A percentile compares a stretch with the other conserved stretches of the same genome.
These are phyloP conservation scores for Daldinia grandis DNA, from an alignment of 495 filamentous ascomycete genomes.

Conservation along the genomic window DNA sequence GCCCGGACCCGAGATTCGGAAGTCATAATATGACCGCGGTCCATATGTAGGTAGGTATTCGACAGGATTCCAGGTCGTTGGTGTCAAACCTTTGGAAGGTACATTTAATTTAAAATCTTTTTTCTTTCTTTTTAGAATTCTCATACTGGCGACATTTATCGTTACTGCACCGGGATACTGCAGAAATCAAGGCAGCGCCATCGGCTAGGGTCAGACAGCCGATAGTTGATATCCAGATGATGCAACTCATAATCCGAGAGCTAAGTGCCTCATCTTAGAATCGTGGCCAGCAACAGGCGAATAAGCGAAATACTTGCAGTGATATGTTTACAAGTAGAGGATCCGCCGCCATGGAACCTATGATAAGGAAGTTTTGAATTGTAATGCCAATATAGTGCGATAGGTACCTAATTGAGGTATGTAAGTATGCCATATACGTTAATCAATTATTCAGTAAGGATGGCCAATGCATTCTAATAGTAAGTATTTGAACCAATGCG, in stretches of 20 bases:
- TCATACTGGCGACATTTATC: constrained; percentile 1
- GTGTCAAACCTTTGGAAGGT: neutral
- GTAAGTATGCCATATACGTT: no score
- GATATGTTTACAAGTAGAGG: neutral
- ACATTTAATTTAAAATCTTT: constrained; percentile 8
- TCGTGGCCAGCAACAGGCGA: no score
- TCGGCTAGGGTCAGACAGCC: constrained; percentile 12
- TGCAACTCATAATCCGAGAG: constrained; percentile 9
- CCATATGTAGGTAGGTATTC: constrained; percentile 21
- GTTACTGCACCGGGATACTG: constrained; percentile 22
- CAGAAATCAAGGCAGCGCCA: constrained; percentile 10
- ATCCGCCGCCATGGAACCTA: neutral
- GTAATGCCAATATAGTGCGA: no score
- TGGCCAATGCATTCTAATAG: neutral
- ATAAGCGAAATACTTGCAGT: neutral
- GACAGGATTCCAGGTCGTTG: neutral
- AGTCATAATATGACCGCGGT: constrained; percentile 8
- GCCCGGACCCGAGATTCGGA: neutral
- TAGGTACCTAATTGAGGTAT: no score
- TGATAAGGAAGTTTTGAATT: no score
- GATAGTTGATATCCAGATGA: constrained; percentile 6
- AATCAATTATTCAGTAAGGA: no score
- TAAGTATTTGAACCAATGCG: neutral
- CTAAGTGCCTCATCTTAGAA: no score
- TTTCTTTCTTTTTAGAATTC: constrained; percentile 12